Base-by-base conservation (phyloP, 192 early-diverging fungal genomes). In the Coemansia asiatica region DNA sequence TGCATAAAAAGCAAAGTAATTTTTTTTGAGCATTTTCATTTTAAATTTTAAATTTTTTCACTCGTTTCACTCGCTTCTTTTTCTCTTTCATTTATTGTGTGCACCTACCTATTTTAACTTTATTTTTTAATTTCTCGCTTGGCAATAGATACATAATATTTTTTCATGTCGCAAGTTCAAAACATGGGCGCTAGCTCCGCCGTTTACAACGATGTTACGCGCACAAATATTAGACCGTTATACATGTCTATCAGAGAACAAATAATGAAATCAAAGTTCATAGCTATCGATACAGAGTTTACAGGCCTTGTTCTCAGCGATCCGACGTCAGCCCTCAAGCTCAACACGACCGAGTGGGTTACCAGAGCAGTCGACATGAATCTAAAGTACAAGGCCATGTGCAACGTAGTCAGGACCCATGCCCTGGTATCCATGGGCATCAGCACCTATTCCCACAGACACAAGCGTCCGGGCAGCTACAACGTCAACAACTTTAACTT, bases 271-370 rank as follows among this genome's bases (percentile, higher is more conserved):
- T 89, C 93, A 12, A 72, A 81, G 46, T 95, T 93, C 64, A 85
- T 98, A 58, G 85, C 94, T 5, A 74, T 98, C 33, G 96, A 98
- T 71, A 90, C 91, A 4, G 95, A 98, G 68, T 96, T 98, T 68
- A 92, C 92, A 9, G 95, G 95, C 9, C 85, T 95, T 1, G 88
- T 89, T 40, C 28, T 66, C 22, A 63, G 72, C 78, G 62, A 70
- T 36, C 63, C 69, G 5, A 74, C 68, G 26, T 56, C 55, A 8
- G 56, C 60, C 1, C 76, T 67, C 7, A 59, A 66, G 49, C 54
- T 82, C 57, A 72, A 72, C 56, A 72, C 66, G 33, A 40, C 60
- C 23, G 70, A 75, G 29, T 82, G 74, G 80, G 60, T 64, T 18
- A 82, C 74, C 2, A 56, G 77, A 16, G 67, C 81, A 1, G 88